Evolutionary conservation across 306 rosid species (phyloP).

Genomic region (Echinosophora koreensis): DNA sequence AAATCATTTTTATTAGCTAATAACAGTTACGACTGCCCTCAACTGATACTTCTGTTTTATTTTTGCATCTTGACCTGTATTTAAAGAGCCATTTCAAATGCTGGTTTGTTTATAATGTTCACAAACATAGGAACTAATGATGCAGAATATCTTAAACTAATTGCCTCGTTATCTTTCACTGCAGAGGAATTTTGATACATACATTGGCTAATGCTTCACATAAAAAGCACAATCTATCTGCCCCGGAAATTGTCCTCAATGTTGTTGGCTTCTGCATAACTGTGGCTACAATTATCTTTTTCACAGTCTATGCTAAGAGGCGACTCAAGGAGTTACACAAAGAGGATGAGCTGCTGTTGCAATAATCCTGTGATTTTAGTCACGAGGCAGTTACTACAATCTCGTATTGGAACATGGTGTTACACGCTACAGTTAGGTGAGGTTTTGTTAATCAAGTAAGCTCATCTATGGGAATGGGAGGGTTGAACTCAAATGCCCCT

Average conservation of each 20-base stretch:
- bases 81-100: constrained; percentile 10
- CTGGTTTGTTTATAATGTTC: constrained; percentile 1
- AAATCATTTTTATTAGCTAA: neutral
- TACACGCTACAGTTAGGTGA: constrained; percentile 48
- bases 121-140: constrained; percentile 9
- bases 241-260: constrained; percentile 65
- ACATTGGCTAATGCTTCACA: constrained; percentile 79
- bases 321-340: constrained; percentile 57
- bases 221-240: constrained; percentile 59
- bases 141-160: constrained; percentile 11
- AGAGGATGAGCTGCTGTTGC: constrained; percentile 65
- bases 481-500: constrained; percentile 31
- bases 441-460: constrained; percentile 49
- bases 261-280: constrained; percentile 65
- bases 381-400: constrained; percentile 18
- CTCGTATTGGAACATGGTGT: constrained; percentile 22
- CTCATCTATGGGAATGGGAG: constrained; percentile 47
- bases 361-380: constrained; percentile 48
- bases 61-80: neutral
- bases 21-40: neutral
- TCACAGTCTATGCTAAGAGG: constrained; percentile 74
- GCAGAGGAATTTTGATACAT: constrained; percentile 82
- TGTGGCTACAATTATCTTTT: constrained; percentile 65
- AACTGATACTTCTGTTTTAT: neutral
- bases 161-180: constrained; percentile 34